Conservation (phyloP, 345 rosid species). For the Anacardium occidentale region DNA sequence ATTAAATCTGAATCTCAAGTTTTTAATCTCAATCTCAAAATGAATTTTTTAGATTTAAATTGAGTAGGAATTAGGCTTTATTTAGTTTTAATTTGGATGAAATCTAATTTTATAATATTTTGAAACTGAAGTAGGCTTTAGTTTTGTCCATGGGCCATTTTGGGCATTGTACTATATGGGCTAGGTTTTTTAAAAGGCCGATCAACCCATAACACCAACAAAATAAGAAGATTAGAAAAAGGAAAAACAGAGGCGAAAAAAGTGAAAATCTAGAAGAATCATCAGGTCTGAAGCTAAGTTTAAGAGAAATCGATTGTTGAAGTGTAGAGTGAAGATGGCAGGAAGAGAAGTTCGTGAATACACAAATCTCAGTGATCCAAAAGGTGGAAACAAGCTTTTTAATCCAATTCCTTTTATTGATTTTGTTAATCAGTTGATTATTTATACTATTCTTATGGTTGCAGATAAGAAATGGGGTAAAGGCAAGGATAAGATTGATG, state of each 20-base stretch:
- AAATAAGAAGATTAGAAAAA: too few species aligned
- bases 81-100: too few species aligned
- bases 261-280: neutral
- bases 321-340: conserved; percentile 44
- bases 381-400: conserved; percentile 41
- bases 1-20: too few species aligned
- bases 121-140: too few species aligned
- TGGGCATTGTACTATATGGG: neutral
- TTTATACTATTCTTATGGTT: neutral
- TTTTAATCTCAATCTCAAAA: too few species aligned
- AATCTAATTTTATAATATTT: too few species aligned
- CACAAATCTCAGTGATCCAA: conserved; percentile 93
- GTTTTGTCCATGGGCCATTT: too few species aligned
- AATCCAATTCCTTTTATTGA: neutral
- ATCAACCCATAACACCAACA: too few species aligned
- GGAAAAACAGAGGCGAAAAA: neutral
- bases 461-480: conserved; percentile 88
- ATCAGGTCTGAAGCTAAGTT: neutral
- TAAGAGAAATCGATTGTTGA: neutral
- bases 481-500: conserved; percentile 85
- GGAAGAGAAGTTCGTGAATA: conserved; percentile 97
- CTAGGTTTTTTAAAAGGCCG: neutral
- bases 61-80: too few species aligned
- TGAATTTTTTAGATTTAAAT: too few species aligned
- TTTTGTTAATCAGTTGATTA: neutral